Conservation (phyloP, 257 asterid species). For the Gentiana straminea region DNA sequence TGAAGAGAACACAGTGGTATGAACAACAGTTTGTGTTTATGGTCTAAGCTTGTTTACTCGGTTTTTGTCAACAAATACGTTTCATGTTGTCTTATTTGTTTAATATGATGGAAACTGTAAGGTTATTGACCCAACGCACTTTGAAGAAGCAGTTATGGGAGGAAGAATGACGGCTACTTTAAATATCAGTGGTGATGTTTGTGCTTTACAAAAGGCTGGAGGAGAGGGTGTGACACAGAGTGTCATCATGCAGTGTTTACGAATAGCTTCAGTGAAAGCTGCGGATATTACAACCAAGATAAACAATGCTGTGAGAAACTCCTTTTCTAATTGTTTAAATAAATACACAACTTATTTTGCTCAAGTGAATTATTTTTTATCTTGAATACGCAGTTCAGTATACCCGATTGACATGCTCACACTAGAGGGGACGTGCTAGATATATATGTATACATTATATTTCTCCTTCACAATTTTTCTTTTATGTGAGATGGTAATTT, state of each 20-base stretch:
- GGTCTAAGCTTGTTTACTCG: neutral
- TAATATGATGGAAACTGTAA: slow-evolving; percentile 14
- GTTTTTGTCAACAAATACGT: neutral
- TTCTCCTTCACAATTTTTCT: too few species aligned
- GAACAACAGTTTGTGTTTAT: slow-evolving; percentile 3
- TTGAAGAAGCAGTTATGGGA: slow-evolving; percentile 89
- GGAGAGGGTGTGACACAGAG: slow-evolving; percentile 75
- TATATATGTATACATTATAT: too few species aligned
- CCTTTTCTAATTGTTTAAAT: slow-evolving; percentile 2
- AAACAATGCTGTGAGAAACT: slow-evolving; percentile 58
- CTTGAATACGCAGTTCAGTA: too few species aligned
- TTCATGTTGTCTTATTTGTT: neutral
- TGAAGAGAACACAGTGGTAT: slow-evolving; percentile 57
- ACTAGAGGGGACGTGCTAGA: too few species aligned
- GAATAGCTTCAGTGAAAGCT: slow-evolving; percentile 85
- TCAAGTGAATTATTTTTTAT: too few species aligned
- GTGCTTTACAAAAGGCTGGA: slow-evolving; percentile 94
- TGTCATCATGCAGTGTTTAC: slow-evolving; percentile 88
- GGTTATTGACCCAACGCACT: slow-evolving; percentile 87
- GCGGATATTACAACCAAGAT: slow-evolving; percentile 82
- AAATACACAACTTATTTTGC: too few species aligned
- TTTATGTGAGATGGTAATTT: too few species aligned
- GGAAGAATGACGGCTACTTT: slow-evolving; percentile 82
- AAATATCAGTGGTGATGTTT: slow-evolving; percentile 73
- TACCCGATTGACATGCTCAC: too few species aligned